Evolutionary conservation across 2,329 filamentous ascomycete genomes (phyloP), one percentile per base, ranked within the genome.

Genomic region (Lachnellula arida): DNA sequence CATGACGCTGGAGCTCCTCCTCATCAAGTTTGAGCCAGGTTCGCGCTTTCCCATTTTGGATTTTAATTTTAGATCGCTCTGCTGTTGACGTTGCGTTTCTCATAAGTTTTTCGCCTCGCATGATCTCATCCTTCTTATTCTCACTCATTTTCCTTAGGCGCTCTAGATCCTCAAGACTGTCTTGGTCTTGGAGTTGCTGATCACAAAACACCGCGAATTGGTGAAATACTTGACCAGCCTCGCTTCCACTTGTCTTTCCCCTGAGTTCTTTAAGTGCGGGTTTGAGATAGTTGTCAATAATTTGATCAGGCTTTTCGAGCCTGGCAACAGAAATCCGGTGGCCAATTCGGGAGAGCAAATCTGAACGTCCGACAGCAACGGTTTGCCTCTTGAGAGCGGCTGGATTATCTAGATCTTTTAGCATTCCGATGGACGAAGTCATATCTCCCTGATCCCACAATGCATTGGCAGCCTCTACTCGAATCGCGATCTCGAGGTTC

Each of bases 181-280:
- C 91, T 0, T 87, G 82, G 67, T 93, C 93, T 65, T 96, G 89
- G 9, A 99, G 78, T 70, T 99, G 94, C 66, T 91, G 86, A 69
- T 99, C 93, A 67, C 95, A 99, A 70, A 99, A 99, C 51, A 86
- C 82, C 25, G 95, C 94, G 71, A 97, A 97, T 65, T 96, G 90
- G 69, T 97, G 91, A 66, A 91, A 97, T 0, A 97, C 94, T 62
- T 90, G 81, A 1, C 92, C 91, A 2, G 92, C 89, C 58, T 93
- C 89, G 46, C 81, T 78, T 1, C 88, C 88, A 52, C 85, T 79
- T 5, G 74, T 80, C 46, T 81, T 80, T 1, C 85, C 85, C 64
- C 84, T 87, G 7, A 99, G 77, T 67, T 95, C 89, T 62, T 85
- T 86, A 28, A 97, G 84, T 0, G 94, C 92, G 22, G 90, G 89